Percentiles rank a stretch among this genome's conserved stretches.
Conservation (phyloP, 73 alveolate genomes). For the Halteria grandinella region DNA sequence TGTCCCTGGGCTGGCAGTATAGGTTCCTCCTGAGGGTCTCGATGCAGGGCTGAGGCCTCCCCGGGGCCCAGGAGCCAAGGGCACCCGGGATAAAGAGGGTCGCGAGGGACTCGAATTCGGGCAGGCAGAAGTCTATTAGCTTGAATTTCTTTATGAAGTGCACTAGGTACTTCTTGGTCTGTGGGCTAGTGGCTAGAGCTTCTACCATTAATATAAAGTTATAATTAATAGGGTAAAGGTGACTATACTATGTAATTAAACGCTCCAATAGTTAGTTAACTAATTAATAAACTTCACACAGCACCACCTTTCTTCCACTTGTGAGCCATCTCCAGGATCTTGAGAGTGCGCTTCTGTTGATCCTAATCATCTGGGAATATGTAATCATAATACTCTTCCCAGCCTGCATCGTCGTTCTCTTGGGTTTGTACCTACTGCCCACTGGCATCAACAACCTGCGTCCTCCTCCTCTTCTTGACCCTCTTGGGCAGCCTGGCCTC, state of each 20-base stretch:
- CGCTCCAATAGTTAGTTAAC: conserved; percentile 7
- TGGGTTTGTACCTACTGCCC: too few species aligned
- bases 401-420: conserved; percentile 70
- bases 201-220: neutral
- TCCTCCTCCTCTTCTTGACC: conserved; percentile 82
- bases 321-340: conserved; percentile 80
- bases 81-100: neutral
- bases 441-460: conserved; percentile 63
- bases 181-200: neutral
- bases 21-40: neutral
- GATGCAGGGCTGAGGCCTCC: too few species aligned
- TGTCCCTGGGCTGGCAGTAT: conserved; percentile 13
- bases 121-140: conserved; percentile 54
- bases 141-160: conserved; percentile 43
- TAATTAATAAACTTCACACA: conserved; percentile 17
- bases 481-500: conserved; percentile 76
- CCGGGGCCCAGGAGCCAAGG: too few species aligned
- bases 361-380: conserved; percentile 90
- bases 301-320: conserved; percentile 70
- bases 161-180: conserved; percentile 15
- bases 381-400: conserved; percentile 90
- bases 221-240: too few species aligned
- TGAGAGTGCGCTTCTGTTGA: conserved; percentile 63
- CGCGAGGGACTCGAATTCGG: conserved; percentile 61
- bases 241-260: too few species aligned